phyloP scores from a whole-genome alignment of 78 protist genomes.

The Emiliania huxleyi region DNA sequence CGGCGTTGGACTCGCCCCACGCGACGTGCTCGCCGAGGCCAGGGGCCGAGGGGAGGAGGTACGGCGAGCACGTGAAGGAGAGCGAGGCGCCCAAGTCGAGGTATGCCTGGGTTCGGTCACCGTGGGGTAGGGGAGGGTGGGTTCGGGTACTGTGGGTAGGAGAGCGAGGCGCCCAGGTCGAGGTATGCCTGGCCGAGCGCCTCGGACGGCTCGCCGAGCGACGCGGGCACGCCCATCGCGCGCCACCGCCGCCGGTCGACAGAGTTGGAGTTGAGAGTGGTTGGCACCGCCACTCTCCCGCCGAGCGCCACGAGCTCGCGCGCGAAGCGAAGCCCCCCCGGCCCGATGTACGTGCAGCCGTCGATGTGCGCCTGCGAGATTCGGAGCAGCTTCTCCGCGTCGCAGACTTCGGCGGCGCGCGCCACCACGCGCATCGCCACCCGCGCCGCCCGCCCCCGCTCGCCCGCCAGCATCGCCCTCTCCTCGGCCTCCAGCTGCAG shows the following conservation, averaged over 20 bases:
- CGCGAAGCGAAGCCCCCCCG: neutral
- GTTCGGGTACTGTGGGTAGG: neutral
- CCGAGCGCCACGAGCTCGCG: neutral
- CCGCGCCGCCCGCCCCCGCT: neutral
- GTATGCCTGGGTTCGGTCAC: neutral
- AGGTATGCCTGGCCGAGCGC: neutral
- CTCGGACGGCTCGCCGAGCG: neutral
- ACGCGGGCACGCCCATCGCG: neutral
- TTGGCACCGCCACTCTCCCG: neutral
- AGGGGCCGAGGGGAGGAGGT: neutral
- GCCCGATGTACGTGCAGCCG: neutral
- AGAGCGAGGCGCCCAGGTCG: neutral
- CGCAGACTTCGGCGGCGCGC: neutral
- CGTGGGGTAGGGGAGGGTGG: neutral
- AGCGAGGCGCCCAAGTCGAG: neutral
- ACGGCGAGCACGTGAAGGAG: neutral
- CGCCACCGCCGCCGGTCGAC: neutral
- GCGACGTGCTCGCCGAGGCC: neutral
- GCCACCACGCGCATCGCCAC: neutral
- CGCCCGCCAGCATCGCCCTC: neutral
- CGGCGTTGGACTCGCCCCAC: slow-evolving; percentile 6
- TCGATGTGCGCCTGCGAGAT: neutral
- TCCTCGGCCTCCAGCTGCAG: neutral
- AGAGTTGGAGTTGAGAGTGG: neutral
- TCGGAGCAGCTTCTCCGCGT: neutral